Percentiles rank a stretch among this genome's conserved stretches.
These are phyloP conservation scores for Blastosporella zonata DNA, from an alignment of 1,284 basidiomycete species.

Conservation along the genomic window DNA sequence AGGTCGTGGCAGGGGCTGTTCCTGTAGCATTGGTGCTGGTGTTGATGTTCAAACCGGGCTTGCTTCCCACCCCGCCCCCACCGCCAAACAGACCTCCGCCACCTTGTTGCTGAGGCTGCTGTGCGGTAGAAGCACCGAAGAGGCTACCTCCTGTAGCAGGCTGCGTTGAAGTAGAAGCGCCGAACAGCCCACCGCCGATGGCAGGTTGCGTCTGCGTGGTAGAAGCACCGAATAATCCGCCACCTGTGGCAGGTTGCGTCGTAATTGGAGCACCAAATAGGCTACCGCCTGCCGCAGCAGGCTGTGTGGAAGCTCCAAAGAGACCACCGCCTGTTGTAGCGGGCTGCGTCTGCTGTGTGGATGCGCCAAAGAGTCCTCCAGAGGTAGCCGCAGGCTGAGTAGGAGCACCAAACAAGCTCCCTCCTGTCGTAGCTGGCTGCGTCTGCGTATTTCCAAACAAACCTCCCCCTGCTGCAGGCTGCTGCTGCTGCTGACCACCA, in stretches of 20 bases:
- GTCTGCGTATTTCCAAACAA: constrained; percentile 29
- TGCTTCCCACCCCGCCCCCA: constrained; percentile 28
- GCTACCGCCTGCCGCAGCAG: constrained; percentile 11
- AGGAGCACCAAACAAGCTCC: constrained; percentile 33
- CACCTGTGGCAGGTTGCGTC: constrained; percentile 8
- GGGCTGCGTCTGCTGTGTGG: constrained; percentile 23
- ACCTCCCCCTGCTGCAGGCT: constrained; percentile 22
- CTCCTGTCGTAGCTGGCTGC: constrained; percentile 20
- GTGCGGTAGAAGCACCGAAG: constrained; percentile 25
- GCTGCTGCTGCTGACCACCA: constrained; percentile 14
- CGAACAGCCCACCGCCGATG: constrained; percentile 25
- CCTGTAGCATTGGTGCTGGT: constrained; percentile 22
- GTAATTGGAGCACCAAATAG: constrained; percentile 20
- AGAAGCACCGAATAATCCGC: constrained; percentile 18
- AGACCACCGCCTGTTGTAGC: constrained; percentile 13
- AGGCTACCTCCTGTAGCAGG: constrained; percentile 21
- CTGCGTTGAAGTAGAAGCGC: constrained; percentile 12
- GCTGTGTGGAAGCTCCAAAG: constrained; percentile 20
- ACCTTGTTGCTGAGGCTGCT: constrained; percentile 14
- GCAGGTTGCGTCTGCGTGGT: constrained; percentile 12
- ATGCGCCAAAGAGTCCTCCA: constrained; percentile 29
- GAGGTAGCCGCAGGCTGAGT: constrained; percentile 18
- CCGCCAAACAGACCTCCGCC: constrained; percentile 27
- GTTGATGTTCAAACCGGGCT: constrained; percentile 19
- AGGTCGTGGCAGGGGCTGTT: constrained; percentile 18